A percentile compares a stretch with the other conserved stretches of the same genome.
Conservation (phyloP, 2,329 filamentous ascomycete species). For the Cladosporium sp. region DNA sequence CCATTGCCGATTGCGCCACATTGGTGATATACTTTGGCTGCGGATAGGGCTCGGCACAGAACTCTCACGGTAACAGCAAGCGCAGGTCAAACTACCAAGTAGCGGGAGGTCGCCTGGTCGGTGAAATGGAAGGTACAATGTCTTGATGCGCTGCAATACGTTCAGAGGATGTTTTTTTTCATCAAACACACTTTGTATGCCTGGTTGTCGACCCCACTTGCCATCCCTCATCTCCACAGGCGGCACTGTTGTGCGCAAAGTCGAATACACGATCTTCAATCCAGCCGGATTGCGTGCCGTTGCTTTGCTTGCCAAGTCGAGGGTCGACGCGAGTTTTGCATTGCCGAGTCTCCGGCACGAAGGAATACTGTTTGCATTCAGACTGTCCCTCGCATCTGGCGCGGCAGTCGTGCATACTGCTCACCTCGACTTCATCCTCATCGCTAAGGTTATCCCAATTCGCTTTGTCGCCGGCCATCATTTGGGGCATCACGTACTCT, state of each 20-base stretch:
- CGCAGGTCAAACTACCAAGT: too few relatives aligned
- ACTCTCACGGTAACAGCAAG: too few relatives aligned
- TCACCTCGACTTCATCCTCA: conserved; percentile 9
- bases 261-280: background rate
- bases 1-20: too few relatives aligned
- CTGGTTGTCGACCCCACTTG: background rate
- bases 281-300: background rate
- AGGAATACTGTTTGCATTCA: conserved; percentile 24
- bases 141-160: too few relatives aligned
- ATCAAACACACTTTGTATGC: background rate
- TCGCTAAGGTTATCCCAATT: conserved; percentile 34
- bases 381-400: conserved; percentile 15
- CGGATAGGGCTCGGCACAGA: too few relatives aligned
- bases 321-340: conserved; percentile 1
- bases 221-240: background rate
- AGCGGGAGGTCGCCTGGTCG: too few relatives aligned
- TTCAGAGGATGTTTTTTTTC: too few relatives aligned
- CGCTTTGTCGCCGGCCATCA: conserved; percentile 12
- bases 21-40: too few relatives aligned
- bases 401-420: conserved; percentile 16
- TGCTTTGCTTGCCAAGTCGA: conserved; percentile 5
- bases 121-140: too few relatives aligned
- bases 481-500: conserved; percentile 28
- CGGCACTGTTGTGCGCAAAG: background rate
- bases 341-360: background rate